Base-by-base conservation (phyloP, 2,329 filamentous ascomycete species). In the Beauveria australis region DNA sequence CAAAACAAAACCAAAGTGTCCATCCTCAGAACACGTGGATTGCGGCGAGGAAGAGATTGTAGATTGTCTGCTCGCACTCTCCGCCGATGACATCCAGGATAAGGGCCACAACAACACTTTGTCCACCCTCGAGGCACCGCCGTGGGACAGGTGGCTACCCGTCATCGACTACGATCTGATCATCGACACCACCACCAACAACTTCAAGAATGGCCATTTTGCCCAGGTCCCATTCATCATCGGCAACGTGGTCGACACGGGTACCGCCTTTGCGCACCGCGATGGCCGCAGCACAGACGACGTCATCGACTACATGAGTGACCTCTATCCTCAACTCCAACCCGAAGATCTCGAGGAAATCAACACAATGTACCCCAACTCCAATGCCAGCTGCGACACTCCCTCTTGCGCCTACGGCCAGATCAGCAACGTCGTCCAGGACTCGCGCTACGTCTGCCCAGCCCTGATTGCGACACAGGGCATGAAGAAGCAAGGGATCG, bases 101-200 rank as follows among this genome's bases (percentile, higher is more conserved):
- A 67, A 72, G 24, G 80, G 80, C 67, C 68, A 67, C 19, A 9
- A 41, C 8, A 6, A 2, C 22, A 8, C 22, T 8, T 14, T 26
- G 12, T 53, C 37, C 19, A 43, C 10, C 19, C 2, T 47, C 74
- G 0, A 46, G 5, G 43, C 65, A 65, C 64, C 68, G 3, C 81
- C 82, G 0, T 61, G 78, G 0, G 84, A 78, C 68, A 80, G 80
- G 72, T 86, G 80, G 72, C 74, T 78, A 7, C 81, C 83, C 0
- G 76, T 79, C 0, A 68, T 86, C 2, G 84, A 87, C 64, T 75
- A 77, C 2, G 75, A 78, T n/a, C 69, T 86, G 16, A 72, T 85
- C 3, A 70, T 67, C 0, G 79, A 82, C 61, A 72, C 76, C 18
- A 78, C 81, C 0, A 84, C 85, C 63, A 74, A 70, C 1, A 66